phyloP scores from a whole-genome alignment of 768 basidiomycete genomes.

The Lactarius sanguifluus region DNA sequence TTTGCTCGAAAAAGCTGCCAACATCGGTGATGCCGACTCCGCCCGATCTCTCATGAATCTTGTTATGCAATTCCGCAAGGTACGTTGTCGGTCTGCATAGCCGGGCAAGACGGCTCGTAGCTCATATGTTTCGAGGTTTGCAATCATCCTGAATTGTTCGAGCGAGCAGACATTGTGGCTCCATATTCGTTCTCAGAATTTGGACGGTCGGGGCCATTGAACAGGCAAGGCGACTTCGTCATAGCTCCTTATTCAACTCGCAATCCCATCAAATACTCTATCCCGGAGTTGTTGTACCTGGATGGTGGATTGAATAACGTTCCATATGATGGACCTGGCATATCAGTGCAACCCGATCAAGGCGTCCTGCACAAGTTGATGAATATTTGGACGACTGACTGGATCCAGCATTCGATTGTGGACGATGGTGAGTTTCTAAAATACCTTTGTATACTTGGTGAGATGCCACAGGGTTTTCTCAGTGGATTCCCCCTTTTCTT shows the following conservation, averaged over 20 bases:
- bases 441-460: slow-evolving; percentile 7
- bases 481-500: slow-evolving; percentile 68
- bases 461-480: slow-evolving; percentile 22
- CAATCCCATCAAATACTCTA: slow-evolving; percentile 76
- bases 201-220: slow-evolving; percentile 76
- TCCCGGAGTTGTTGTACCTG: slow-evolving; percentile 76
- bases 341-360: slow-evolving; percentile 47
- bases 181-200: slow-evolving; percentile 89
- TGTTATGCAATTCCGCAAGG: slow-evolving; percentile 99
- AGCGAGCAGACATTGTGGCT: slow-evolving; percentile 92
- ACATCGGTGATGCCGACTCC: slow-evolving; percentile 86
- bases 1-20: slow-evolving; percentile 88
- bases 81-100: slow-evolving; percentile 34
- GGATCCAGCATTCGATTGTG: slow-evolving; percentile 69
- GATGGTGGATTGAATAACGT: slow-evolving; percentile 73
- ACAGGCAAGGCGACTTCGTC: slow-evolving; percentile 85
- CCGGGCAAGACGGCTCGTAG: not conserved
- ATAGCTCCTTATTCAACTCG: slow-evolving; percentile 81
- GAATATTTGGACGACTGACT: slow-evolving; percentile 89
- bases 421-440: slow-evolving; percentile 52
- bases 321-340: slow-evolving; percentile 53
- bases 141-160: slow-evolving; percentile 98
- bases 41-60: slow-evolving; percentile 97
- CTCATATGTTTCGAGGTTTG: slow-evolving; percentile 62
- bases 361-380: slow-evolving; percentile 64